phyloP scores from a whole-genome alignment of 192 early-diverging fungal species.

The Podila minutissima region DNA sequence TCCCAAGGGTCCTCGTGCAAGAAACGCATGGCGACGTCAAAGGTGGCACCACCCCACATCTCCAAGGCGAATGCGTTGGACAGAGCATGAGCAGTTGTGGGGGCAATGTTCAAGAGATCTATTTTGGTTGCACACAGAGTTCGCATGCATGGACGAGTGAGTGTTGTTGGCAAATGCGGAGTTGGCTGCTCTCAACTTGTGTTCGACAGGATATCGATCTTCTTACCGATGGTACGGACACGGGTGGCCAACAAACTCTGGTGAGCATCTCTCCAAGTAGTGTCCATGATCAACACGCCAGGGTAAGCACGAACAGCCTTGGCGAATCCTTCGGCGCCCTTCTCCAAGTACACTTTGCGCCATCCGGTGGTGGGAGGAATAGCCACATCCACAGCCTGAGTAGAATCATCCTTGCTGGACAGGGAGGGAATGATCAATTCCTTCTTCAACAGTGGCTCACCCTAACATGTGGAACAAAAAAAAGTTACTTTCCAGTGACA shows the following conservation, averaged over 20 bases:
- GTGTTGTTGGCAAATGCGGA: neutral
- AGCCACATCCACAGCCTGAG: constrained; percentile 60
- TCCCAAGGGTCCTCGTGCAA: constrained; percentile 98
- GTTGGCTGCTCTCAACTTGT: neutral
- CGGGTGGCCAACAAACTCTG: constrained; percentile 96
- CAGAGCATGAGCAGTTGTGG: constrained; percentile 88
- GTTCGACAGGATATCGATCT: constrained; percentile 3
- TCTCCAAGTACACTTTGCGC: constrained; percentile 86
- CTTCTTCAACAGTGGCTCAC: constrained; percentile 73
- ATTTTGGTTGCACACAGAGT: neutral
- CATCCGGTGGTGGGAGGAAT: constrained; percentile 79
- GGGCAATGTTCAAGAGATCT: constrained; percentile 83
- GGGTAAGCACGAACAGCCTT: constrained; percentile 88
- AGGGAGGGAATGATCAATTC: constrained; percentile 73
- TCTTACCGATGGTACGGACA: constrained; percentile 93
- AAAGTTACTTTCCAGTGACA: neutral
- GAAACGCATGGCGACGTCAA: constrained; percentile 97
- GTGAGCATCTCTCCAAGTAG: constrained; percentile 97
- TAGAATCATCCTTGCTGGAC: constrained; percentile 47
- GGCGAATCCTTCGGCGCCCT: constrained; percentile 92
- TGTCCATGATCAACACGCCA: constrained; percentile 94
- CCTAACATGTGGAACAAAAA: constrained; percentile 23
- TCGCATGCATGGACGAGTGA: neutral
- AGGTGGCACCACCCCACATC: constrained; percentile 98
- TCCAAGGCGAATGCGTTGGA: constrained; percentile 92